Evolutionary conservation across 306 rosid species (phyloP), one percentile per base, ranked within the genome.

Genomic region (Prunus salicina): DNA sequence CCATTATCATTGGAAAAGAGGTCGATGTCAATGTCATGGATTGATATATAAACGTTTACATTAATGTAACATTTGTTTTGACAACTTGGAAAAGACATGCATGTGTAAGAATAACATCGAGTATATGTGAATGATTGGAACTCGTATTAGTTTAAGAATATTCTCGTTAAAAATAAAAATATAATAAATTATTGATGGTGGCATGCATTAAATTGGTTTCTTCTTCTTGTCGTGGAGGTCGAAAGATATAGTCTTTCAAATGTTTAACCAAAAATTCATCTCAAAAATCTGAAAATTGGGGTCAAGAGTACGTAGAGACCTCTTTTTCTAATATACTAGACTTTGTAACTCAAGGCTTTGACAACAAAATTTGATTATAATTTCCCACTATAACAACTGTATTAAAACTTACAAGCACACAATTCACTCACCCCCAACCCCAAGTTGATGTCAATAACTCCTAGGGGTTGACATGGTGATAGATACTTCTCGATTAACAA

Each of bases 81-180:
- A 58, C 65, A 53, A 72, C 5, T 25, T 41, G 76, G 43, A 57
- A 72, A 24, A 25, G 67, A 57, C 43, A 60, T 43, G 76, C 67
- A 34, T 34, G 25, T 43, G 56, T 58, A 49, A 57, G 76, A 41
- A 72, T 41, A 38, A 24, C 28, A 43, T 58, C 25, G 4, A 41
- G 55, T 72, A 15, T 38, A 38, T 38, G 43, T 38, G 38, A 56
- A 38, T 24, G 52, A 34, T 22, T 14, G 41, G 41, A 28, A 28
- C 51, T 8, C 34, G 2, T 6, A 25, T 24, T n/a, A 20, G 12
- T 56, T 56, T 56, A 47, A 10, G 15, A 10, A 47, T 5, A 12
- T 22, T 12, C 9, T 24, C 3, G 8, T 30, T 22, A 27, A 58
- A 18, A 47, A 46, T 34, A 34, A 65, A 65, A 10, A 38, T 38